A percentile compares a stretch with the other conserved stretches of the same genome.
phyloP scores from a whole-genome alignment of 2,329 filamentous ascomycete species.

The Cytospora mali region DNA sequence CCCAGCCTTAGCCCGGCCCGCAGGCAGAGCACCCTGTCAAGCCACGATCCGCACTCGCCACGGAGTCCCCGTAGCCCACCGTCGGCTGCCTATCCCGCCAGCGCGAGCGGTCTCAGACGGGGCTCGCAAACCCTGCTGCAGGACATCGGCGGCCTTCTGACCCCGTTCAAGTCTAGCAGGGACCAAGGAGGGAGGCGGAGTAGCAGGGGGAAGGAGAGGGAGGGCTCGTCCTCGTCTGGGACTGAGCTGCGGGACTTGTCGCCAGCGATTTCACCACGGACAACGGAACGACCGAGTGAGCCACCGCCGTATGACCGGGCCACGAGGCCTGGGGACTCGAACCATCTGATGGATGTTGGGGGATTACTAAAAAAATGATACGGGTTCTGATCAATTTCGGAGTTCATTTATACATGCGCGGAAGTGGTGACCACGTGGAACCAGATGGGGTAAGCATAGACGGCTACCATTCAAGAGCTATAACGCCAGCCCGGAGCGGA shows the following conservation, averaged over 20 bases:
- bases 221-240: slow-evolving; percentile 29
- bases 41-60: slow-evolving; percentile 42
- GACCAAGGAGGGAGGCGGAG: neutral
- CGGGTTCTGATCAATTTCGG: neutral
- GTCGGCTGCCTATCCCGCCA: slow-evolving; percentile 49
- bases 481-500: neutral
- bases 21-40: slow-evolving; percentile 48
- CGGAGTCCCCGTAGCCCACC: slow-evolving; percentile 41
- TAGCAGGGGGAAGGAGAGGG: slow-evolving; percentile 5
- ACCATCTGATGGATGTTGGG: slow-evolving; percentile 32
- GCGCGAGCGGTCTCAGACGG: slow-evolving; percentile 49
- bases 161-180: slow-evolving; percentile 38
- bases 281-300: slow-evolving; percentile 7
- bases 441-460: no score
- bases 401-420: neutral
- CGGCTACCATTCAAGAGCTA: neutral
- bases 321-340: slow-evolving; percentile 7
- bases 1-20: slow-evolving; percentile 32
- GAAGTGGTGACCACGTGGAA: no score
- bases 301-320: slow-evolving; percentile 26
- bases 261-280: slow-evolving; percentile 21
- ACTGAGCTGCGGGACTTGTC: slow-evolving; percentile 45
- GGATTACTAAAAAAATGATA: slow-evolving; percentile 28
- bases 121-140: slow-evolving; percentile 62
- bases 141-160: slow-evolving; percentile 58